Percentiles rank a stretch among this genome's conserved stretches.
phyloP scores from a whole-genome alignment of 2,329 filamentous ascomycete genomes.

The Aureobasidium sp. region DNA sequence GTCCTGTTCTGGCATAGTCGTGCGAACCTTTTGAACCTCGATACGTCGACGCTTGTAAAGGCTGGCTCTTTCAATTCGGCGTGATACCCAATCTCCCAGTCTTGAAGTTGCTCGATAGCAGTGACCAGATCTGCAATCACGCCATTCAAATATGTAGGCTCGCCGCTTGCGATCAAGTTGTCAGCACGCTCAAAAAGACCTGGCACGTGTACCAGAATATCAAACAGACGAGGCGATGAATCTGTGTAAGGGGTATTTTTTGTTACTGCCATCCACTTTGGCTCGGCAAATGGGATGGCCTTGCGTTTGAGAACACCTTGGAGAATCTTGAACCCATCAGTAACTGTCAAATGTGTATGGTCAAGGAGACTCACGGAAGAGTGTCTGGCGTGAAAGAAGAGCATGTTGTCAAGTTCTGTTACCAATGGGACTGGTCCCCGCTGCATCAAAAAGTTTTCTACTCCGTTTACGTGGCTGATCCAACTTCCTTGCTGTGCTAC shows the following conservation, averaged over 20 bases:
- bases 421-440: constrained; percentile 20
- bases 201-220: constrained; percentile 18
- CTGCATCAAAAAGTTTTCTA: constrained; percentile 21
- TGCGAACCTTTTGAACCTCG: not conserved
- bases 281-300: constrained; percentile 20
- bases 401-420: constrained; percentile 19
- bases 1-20: constrained; percentile 19
- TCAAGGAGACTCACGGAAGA: constrained; percentile 13
- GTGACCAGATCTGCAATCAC: not conserved
- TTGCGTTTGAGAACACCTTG: constrained; percentile 21
- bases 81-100: not conserved
- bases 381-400: constrained; percentile 22
- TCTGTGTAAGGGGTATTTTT: constrained; percentile 18
- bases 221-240: constrained; percentile 20
- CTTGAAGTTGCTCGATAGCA: not conserved
- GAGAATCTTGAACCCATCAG: constrained; percentile 11
- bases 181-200: constrained; percentile 8
- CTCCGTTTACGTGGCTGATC: constrained; percentile 22
- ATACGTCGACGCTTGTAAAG: not conserved
- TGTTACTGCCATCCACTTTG: constrained; percentile 23
- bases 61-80: not conserved
- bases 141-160: not conserved
- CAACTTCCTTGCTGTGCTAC: constrained; percentile 22
- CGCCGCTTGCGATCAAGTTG: not conserved
- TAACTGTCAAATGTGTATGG: not conserved